Base-by-base conservation (phyloP, 345 rosid genomes). In the Limnanthes douglasii region DNA sequence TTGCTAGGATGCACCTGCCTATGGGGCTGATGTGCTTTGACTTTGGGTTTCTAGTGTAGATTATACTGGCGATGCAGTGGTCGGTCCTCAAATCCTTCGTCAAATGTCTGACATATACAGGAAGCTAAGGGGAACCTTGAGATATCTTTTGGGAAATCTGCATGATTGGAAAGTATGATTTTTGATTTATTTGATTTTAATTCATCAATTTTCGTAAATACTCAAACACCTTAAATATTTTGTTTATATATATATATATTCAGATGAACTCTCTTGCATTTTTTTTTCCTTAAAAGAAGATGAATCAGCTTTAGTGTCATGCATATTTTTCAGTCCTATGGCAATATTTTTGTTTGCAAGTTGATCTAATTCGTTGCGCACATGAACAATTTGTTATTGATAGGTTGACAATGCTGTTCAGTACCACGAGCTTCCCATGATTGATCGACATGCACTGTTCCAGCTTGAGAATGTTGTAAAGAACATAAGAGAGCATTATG, bases 1-100 rank as follows among this genome's bases (percentile, higher is more conserved):
- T 43, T 59, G 51, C 57, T 70, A 88, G 97, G 95, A 77, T 41
- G 72, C 75, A 56, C 93, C 95, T 18, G 95, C 68, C 32, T 88
- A 88, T 46, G 97, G 97, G 41, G 93, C 93, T 55, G 97, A 88
- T 58, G 83, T 83, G 37, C 54, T 88, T 53, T 73, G 95, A 30
- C 93, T 88, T 28, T 88, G 97, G 97, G 97, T 88, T 61, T 83
- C 93, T 35, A 88, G 97, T 68, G 97, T 88, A 42, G 93, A 88
- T 64, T 88, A 83, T 56, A 63, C 78, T 1, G 77, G 76, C 18
- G 97, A 88, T 72, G 86, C 76, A 27, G 46, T 83, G 60, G 59
- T 88, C 24, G 93, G 95, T 47, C 71, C 90, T 21, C 95, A 78
- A 60, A 48, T 76, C 44, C 72, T 88, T 39, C 74, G 78, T 12